A percentile compares a stretch with the other conserved stretches of the same genome.
Conservation (phyloP, 2,329 filamentous ascomycete species). For the Didymella keratinophila region DNA sequence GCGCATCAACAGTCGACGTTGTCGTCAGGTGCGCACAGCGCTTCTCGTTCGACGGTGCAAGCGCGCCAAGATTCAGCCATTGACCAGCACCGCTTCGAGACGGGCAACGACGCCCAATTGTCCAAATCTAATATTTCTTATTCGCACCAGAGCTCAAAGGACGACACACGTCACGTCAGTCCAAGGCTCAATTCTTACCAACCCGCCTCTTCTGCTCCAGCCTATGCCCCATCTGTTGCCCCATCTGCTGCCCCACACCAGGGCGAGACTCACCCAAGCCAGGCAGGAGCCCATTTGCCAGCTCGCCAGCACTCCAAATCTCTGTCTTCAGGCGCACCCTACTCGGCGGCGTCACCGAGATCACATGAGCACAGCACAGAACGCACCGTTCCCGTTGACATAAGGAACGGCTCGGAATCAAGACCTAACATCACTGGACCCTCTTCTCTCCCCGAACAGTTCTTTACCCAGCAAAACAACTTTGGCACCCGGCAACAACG, state of each 20-base stretch:
- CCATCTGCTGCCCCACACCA: constrained; percentile 13
- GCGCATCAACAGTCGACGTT: constrained; percentile 13
- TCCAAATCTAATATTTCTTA: constrained; percentile 25
- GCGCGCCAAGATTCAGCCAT: constrained; percentile 36
- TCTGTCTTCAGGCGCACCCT: constrained; percentile 2
- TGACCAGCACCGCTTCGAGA: constrained; percentile 28
- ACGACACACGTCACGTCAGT: constrained; percentile 8
- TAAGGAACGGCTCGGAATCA: constrained; percentile 13
- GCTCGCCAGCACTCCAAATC: constrained; percentile 20
- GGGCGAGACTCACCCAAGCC: constrained; percentile 5
- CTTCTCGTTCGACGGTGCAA: constrained; percentile 18
- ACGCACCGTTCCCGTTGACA: constrained; percentile 9
- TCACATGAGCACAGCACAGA: constrained; percentile 26
- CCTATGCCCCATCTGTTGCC: constrained; percentile 8
- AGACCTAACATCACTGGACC: constrained; percentile 17
- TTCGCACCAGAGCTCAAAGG: constrained; percentile 24
- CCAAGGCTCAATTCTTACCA: constrained; percentile 13
- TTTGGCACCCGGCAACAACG: constrained; percentile 32
- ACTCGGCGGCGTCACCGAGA: constrained; percentile 13
- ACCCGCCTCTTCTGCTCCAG: constrained; percentile 18
- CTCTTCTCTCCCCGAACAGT: constrained; percentile 17
- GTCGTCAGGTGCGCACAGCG: constrained; percentile 16
- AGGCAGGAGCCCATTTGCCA: constrained; percentile 11
- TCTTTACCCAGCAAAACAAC: constrained; percentile 19
- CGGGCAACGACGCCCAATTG: constrained; percentile 25